Conservation (phyloP, 1,139 yeast genomes). For the Suhomyces yuchorum region DNA sequence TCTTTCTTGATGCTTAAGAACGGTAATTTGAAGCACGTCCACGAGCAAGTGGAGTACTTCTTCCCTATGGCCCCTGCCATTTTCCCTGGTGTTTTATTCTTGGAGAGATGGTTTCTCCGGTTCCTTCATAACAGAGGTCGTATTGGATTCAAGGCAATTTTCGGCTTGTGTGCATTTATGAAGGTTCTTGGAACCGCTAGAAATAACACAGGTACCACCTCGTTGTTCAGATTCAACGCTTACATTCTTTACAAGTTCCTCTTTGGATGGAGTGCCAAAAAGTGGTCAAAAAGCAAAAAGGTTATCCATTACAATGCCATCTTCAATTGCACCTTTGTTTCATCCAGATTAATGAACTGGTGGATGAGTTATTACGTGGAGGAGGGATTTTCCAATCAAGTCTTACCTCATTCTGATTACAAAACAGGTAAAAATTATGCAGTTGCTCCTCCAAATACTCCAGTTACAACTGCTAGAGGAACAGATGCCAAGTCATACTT, state of each 20-base stretch:
- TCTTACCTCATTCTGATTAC: conserved; percentile 38
- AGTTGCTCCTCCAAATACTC: conserved; percentile 13
- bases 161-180: conserved; percentile 64
- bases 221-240: conserved; percentile 61
- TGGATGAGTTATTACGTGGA: conserved; percentile 62
- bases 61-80: conserved; percentile 88
- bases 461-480: conserved; percentile 5
- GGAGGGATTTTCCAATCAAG: conserved; percentile 45
- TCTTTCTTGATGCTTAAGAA: conserved; percentile 59
- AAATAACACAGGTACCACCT: conserved; percentile 42
- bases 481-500: conserved; percentile 55
- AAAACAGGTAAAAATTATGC: conserved; percentile 30
- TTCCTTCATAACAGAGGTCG: conserved; percentile 51
- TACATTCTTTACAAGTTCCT: conserved; percentile 81
- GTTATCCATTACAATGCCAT: conserved; percentile 73
- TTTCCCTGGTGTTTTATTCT: conserved; percentile 75
- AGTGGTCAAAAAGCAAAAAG: conserved; percentile 65
- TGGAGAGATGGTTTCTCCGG: conserved; percentile 56
- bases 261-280: conserved; percentile 79
- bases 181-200: conserved; percentile 59
- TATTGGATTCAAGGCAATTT: conserved; percentile 45
- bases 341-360: conserved; percentile 85
- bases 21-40: conserved; percentile 32
- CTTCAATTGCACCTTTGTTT: conserved; percentile 83
- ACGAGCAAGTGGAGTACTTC: conserved; percentile 61